These are phyloP conservation scores for Coccomyxa sp. DNA, from an alignment of 139 green algal genomes.

Conservation along the genomic window DNA sequence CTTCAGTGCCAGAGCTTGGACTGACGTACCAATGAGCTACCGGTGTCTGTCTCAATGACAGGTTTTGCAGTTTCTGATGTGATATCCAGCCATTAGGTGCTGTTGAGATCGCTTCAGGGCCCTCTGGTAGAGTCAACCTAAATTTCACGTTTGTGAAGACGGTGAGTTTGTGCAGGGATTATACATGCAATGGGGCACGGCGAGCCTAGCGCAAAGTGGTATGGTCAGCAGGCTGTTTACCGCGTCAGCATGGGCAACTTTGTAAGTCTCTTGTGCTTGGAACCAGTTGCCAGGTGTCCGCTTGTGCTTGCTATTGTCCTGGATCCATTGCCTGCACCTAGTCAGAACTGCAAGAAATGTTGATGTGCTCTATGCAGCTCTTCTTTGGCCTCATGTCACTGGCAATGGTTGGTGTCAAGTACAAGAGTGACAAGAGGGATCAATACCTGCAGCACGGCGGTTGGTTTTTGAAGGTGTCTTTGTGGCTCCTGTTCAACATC, in stretches of 20 bases:
- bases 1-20: too few relatives aligned
- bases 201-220: slow-evolving; percentile 73
- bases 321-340: background rate
- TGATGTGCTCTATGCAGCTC: slow-evolving; percentile 37
- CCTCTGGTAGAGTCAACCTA: too few relatives aligned
- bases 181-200: slow-evolving; percentile 22
- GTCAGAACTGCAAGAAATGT: background rate
- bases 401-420: slow-evolving; percentile 72
- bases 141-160: too few relatives aligned
- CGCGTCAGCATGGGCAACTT: slow-evolving; percentile 91
- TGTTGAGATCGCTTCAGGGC: too few relatives aligned
- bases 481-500: slow-evolving; percentile 76
- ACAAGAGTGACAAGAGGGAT: slow-evolving; percentile 77
- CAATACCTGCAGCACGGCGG: slow-evolving; percentile 80
- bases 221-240: slow-evolving; percentile 93
- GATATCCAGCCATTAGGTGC: background rate
- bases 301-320: background rate
- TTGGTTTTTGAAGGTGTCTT: slow-evolving; percentile 79
- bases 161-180: slow-evolving; percentile 45
- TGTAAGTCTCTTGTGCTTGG: slow-evolving; percentile 39
- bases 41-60: background rate
- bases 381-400: slow-evolving; percentile 83
- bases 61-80: background rate
- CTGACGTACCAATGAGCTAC: background rate
- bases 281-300: background rate